Evolutionary conservation across 257 asterid genomes (phyloP).

Genomic region (Nicotiana attenuata): DNA sequence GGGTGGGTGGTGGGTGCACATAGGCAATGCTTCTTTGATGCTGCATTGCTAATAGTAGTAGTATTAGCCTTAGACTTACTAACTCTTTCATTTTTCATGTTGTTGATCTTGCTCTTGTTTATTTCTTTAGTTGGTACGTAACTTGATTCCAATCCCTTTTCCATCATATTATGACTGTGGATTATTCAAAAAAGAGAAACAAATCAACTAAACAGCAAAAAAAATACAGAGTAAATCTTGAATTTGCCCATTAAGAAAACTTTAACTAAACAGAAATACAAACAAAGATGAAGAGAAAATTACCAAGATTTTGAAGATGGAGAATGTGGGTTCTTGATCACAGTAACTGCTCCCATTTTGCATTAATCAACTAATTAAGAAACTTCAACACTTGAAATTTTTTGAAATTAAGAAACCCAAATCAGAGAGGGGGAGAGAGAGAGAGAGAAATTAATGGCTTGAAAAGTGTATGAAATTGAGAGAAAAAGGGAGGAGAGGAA

Average conservation of each 20-base stretch:
- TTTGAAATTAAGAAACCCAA: background rate
- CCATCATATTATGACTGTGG: background rate
- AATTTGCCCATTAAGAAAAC: background rate
- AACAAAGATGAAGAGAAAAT: background rate
- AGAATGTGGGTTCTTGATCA: background rate
- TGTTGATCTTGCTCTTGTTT: background rate
- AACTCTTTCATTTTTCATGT: background rate
- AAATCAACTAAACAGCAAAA: background rate
- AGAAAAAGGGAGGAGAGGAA: too few relatives aligned
- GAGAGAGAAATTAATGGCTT: too few relatives aligned
- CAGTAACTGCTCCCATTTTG: background rate
- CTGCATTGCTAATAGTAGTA: background rate
- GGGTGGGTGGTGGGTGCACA: constrained; percentile 16
- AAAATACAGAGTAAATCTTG: background rate
- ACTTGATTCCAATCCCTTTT: background rate
- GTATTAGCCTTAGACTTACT: background rate
- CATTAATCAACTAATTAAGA: background rate
- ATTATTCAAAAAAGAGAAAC: background rate
- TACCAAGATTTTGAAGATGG: background rate
- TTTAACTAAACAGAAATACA: background rate
- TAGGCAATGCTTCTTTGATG: constrained; percentile 2
- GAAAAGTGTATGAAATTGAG: too few relatives aligned
- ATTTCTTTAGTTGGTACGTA: background rate
- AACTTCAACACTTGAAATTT: background rate
- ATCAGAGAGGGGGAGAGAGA: too few relatives aligned